These are phyloP conservation scores for Skeletonema menzelii DNA, from an alignment of 108 stramenopile genomes.

Conservation along the genomic window DNA sequence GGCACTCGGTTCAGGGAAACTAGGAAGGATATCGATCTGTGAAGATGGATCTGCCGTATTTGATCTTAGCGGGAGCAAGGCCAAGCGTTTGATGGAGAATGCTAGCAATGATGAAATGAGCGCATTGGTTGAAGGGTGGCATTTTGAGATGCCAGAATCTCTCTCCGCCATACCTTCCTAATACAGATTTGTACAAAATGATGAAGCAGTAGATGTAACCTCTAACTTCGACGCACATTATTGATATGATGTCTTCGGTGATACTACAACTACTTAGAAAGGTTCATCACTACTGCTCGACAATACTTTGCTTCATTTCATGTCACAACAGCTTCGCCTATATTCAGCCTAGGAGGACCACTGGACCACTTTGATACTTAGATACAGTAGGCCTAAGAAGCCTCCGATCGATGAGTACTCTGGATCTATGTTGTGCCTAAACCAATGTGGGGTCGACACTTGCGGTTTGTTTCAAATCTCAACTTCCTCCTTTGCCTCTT, in stretches of 20 bases:
- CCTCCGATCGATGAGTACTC: background rate
- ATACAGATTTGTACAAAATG: background rate
- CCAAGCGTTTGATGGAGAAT: constrained; percentile 32
- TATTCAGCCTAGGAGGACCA: too few species aligned
- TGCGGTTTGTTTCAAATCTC: constrained; percentile 4
- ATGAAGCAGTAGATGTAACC: background rate
- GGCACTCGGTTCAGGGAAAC: constrained; percentile 56
- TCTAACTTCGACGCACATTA: background rate
- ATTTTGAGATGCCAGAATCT: constrained; percentile 24
- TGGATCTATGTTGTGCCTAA: background rate
- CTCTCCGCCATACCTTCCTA: constrained; percentile 4
- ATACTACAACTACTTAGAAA: background rate
- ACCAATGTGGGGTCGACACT: background rate
- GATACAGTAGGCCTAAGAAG: background rate
- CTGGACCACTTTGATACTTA: background rate
- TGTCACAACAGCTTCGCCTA: background rate
- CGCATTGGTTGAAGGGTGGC: constrained; percentile 7
- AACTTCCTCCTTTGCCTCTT: constrained; percentile 3
- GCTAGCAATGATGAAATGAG: constrained; percentile 5
- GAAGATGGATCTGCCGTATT: constrained; percentile 61
- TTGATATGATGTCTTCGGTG: background rate
- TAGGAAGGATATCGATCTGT: constrained; percentile 52
- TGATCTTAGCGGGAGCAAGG: constrained; percentile 49
- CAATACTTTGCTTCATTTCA: background rate
- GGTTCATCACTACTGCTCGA: background rate